Conservation (phyloP, 805 yeast genomes). For the Kuraishia floccosa region DNA sequence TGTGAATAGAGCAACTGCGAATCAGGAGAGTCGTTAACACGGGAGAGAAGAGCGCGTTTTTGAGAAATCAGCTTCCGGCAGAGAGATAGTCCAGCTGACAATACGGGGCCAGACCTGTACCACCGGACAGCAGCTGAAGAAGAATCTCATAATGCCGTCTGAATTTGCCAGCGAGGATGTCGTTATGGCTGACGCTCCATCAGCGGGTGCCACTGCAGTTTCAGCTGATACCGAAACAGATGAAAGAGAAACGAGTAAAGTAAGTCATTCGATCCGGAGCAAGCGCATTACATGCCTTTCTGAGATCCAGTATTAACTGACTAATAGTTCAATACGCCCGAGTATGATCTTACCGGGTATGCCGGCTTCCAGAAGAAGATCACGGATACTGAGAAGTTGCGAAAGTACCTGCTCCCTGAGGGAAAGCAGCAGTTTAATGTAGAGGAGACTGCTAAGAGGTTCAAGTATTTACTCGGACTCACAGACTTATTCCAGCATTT, state of each 20-base stretch:
- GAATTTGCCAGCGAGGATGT: too few relatives aligned
- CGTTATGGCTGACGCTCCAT: neutral
- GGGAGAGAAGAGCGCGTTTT: too few relatives aligned
- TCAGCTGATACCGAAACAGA: neutral
- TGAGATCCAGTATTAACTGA: too few relatives aligned
- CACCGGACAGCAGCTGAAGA: constrained; percentile 1
- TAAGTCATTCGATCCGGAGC: neutral
- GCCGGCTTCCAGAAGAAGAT: constrained; percentile 3
- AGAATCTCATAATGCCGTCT: too few relatives aligned
- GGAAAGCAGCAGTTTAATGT: constrained; percentile 22
- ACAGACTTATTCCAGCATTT: constrained; percentile 62
- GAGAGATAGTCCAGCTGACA: too few relatives aligned
- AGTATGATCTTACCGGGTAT: constrained; percentile 4
- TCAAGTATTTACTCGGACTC: constrained; percentile 53
- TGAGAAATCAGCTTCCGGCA: too few relatives aligned
- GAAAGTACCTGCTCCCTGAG: constrained; percentile 20
- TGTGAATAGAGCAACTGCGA: too few relatives aligned
- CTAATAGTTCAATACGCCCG: constrained; percentile 4
- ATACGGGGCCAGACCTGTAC: too few relatives aligned
- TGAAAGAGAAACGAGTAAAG: neutral
- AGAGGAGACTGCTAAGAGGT: constrained; percentile 52
- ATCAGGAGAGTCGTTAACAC: too few relatives aligned
- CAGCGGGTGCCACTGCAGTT: neutral
- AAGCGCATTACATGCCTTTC: too few relatives aligned
- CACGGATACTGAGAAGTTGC: neutral